Conservation (phyloP, 225 moss, liverwort and hornwort species). For the Polytrichum formosum region DNA sequence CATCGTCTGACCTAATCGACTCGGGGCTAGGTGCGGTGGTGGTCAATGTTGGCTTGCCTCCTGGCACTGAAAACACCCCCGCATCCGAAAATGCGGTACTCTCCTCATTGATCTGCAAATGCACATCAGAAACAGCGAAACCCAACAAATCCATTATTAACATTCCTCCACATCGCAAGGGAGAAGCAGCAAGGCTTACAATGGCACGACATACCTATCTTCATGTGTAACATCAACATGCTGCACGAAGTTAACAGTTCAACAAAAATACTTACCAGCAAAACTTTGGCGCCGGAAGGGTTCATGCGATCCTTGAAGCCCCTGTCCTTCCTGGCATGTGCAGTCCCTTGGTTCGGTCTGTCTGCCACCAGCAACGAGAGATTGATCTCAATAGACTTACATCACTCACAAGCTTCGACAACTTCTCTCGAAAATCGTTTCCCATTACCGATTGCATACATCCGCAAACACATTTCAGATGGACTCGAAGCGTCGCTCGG, state of each 20-base stretch:
- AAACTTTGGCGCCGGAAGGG: slow-evolving; percentile 44
- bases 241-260: not conserved
- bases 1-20: slow-evolving; percentile 37
- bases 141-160: not conserved
- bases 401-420: not conserved
- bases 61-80: slow-evolving; percentile 25
- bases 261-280: slow-evolving; percentile 31
- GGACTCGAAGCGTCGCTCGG: not conserved
- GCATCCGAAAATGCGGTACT: slow-evolving; percentile 9
- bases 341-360: slow-evolving; percentile 26
- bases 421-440: too few species aligned
- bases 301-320: slow-evolving; percentile 51
- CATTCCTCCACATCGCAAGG: not conserved
- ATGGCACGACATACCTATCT: too few species aligned
- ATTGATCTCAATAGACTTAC: not conserved
- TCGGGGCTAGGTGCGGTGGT: slow-evolving; percentile 19
- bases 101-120: slow-evolving; percentile 45
- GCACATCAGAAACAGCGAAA: not conserved
- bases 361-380: slow-evolving; percentile 21
- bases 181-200: not conserved
- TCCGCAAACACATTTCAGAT: not conserved
- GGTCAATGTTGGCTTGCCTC: slow-evolving; percentile 18
- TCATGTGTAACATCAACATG: not conserved
- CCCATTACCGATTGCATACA: not conserved
- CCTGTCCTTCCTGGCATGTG: slow-evolving; percentile 22